These are phyloP conservation scores for Polygonum aviculare DNA, from an alignment of 148 eudicot genomes.

Conservation along the genomic window DNA sequence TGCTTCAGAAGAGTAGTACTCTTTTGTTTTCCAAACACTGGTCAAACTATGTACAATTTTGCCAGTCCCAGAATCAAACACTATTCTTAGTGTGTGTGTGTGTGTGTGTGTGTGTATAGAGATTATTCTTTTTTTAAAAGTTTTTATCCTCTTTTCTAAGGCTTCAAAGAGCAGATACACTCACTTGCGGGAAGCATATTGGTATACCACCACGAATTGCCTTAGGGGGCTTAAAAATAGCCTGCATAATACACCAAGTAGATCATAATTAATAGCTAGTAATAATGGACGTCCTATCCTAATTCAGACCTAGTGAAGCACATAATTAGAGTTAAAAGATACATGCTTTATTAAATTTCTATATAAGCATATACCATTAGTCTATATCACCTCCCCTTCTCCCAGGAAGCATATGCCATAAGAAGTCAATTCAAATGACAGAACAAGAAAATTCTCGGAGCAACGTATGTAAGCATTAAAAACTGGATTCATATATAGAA, in stretches of 20 bases:
- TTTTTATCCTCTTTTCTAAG: neutral
- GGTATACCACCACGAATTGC: conserved; percentile 99
- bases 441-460: neutral
- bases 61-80: neutral
- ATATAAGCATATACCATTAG: neutral
- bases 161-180: conserved; percentile 23
- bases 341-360: neutral
- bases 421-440: neutral
- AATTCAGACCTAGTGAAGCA: neutral
- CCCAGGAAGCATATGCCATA: neutral
- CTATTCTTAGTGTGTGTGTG: neutral
- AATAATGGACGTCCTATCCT: conserved; percentile 22
- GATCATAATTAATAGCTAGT: neutral
- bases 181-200: conserved; percentile 90
- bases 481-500: neutral
- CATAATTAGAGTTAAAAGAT: neutral
- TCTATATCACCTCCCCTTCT: neutral
- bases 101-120: too few relatives aligned
- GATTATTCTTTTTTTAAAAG: too few relatives aligned
- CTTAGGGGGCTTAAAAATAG: conserved; percentile 82
- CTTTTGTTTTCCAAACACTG: neutral
- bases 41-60: neutral
- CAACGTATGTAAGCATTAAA: neutral
- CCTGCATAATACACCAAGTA: conserved; percentile 39
- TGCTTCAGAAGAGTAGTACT: neutral